Percentiles rank a stretch among this genome's conserved stretches.
phyloP scores from a whole-genome alignment of 2,329 filamentous ascomycete genomes.

The Fusarium hainanense region DNA sequence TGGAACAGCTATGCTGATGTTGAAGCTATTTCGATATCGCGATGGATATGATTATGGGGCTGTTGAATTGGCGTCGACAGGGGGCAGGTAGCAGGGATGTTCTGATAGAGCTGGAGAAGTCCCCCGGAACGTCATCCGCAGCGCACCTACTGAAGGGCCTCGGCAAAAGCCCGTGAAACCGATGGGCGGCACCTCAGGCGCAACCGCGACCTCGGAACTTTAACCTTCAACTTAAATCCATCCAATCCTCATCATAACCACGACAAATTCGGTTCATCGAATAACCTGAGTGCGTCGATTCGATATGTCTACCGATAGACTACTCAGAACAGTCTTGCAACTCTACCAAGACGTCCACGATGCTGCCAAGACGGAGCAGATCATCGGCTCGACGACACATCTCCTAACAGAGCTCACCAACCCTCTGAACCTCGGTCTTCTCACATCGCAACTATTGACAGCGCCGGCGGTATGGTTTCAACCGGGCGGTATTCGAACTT shows the following conservation, averaged over 20 bases:
- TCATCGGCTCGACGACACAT: constrained; percentile 73
- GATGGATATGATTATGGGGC: constrained; percentile 25
- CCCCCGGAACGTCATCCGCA: constrained; percentile 42
- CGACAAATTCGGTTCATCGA: not conserved
- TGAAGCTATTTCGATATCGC: constrained; percentile 13
- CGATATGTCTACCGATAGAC: constrained; percentile 72
- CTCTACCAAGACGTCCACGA: constrained; percentile 66
- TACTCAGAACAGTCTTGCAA: constrained; percentile 74
- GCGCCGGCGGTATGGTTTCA: constrained; percentile 77
- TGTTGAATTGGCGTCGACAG: constrained; percentile 36
- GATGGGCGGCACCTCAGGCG: constrained; percentile 21
- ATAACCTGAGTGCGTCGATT: constrained; percentile 25
- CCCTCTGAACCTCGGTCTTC: constrained; percentile 77
- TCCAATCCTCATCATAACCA: constrained; percentile 8
- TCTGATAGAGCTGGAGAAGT: constrained; percentile 15
- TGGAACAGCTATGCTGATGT: constrained; percentile 12
- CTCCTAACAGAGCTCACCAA: constrained; percentile 78
- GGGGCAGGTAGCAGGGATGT: constrained; percentile 14
- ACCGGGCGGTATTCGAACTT: constrained; percentile 69
- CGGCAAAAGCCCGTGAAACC: constrained; percentile 46
- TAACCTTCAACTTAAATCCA: not conserved
- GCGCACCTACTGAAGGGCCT: constrained; percentile 33
- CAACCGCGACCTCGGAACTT: constrained; percentile 34
- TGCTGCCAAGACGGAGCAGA: constrained; percentile 62
- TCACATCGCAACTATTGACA: constrained; percentile 77